These are phyloP conservation scores for Fragaria nilgerrensis DNA, from an alignment of 306 rosid genomes.

Conservation along the genomic window DNA sequence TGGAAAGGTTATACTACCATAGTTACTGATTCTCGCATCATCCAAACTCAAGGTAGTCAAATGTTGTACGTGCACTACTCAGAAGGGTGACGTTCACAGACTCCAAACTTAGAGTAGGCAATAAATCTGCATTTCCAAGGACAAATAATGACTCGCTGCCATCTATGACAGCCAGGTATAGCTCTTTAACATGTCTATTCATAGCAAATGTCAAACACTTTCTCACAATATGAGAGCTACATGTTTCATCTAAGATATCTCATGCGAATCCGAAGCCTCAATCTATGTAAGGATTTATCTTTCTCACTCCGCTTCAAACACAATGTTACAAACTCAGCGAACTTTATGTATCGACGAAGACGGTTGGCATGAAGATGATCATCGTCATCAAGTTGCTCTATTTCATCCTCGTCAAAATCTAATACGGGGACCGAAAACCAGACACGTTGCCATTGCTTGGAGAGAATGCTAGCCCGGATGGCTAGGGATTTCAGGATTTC, in stretches of 20 bases:
- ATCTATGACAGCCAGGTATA: not conserved
- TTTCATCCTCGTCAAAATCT: not conserved
- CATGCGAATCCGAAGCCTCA: not conserved
- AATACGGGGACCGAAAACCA: not conserved
- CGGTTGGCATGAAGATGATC: not conserved
- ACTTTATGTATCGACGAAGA: not conserved
- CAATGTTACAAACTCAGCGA: not conserved
- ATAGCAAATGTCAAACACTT: not conserved
- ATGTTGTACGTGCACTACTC: no score
- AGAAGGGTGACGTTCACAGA: no score
- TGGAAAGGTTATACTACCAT: not conserved
- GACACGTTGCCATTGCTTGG: not conserved
- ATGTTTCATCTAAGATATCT: not conserved
- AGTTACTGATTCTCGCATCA: not conserved
- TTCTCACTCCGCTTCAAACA: not conserved
- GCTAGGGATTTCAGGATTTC: not conserved
- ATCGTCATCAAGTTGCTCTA: no score
- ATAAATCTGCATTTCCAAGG: not conserved
- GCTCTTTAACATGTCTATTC: not conserved
- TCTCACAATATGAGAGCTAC: not conserved
- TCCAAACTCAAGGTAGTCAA: no score
- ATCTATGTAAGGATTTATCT: not conserved
- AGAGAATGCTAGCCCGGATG: not conserved
- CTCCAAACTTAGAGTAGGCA: not conserved
- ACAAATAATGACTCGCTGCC: no score